Percentiles rank a stretch among this genome's conserved stretches.
These are phyloP conservation scores for Rhodotorula sp. DNA, from an alignment of 1,284 basidiomycete species.

Conservation along the genomic window DNA sequence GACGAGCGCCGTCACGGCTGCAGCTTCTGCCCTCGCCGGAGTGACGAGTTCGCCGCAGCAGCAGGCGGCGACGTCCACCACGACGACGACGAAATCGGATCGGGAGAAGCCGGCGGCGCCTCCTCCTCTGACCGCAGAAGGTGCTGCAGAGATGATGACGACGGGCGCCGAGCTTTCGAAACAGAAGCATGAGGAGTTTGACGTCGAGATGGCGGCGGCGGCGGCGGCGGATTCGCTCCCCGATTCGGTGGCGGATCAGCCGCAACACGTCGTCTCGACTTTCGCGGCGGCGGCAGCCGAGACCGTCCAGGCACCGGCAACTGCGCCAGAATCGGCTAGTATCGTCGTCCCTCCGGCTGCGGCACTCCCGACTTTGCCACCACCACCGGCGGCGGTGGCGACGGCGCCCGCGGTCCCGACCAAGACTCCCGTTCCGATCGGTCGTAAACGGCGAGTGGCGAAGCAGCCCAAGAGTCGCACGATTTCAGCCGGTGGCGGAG, in stretches of 20 bases:
- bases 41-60: background rate
- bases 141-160: background rate
- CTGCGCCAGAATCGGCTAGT: background rate
- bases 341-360: background rate
- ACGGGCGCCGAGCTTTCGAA: background rate
- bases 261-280: background rate
- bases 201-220: too few relatives aligned
- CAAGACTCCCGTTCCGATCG: conserved; percentile 6
- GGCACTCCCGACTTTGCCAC: background rate
- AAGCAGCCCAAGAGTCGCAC: conserved; percentile 15
- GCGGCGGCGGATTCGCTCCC: background rate
- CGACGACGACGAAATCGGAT: background rate
- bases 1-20: background rate
- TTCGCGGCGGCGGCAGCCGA: background rate
- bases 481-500: background rate
- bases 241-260: background rate
- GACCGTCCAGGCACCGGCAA: background rate
- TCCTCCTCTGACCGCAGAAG: background rate
- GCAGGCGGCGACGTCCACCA: background rate
- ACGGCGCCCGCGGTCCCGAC: conserved; percentile 2
- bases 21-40: background rate
- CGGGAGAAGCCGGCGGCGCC: background rate
- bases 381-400: too few relatives aligned
- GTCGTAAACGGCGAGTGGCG: conserved; percentile 22
- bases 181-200: background rate